phyloP scores from a whole-genome alignment of 257 asterid species.

The Salvia hispanica region DNA sequence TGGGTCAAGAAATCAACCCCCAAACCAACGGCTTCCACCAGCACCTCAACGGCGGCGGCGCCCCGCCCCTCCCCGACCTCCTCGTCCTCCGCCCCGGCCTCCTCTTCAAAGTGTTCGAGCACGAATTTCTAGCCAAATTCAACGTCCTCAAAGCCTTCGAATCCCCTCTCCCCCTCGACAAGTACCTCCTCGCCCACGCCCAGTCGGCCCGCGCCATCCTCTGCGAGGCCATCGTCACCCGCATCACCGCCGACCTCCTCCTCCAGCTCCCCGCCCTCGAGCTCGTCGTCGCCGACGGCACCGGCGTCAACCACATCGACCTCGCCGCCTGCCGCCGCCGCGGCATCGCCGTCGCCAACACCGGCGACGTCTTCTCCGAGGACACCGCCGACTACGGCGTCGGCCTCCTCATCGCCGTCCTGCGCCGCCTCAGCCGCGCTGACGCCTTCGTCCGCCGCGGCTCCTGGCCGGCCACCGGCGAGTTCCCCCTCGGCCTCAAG shows the following conservation, averaged over 20 bases:
- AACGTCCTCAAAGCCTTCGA: conserved; percentile 14
- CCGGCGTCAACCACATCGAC: conserved; percentile 25
- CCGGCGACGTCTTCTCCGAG: conserved; percentile 29
- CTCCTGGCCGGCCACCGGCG: conserved; percentile 7
- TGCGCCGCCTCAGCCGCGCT: conserved; percentile 7
- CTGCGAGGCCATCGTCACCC: conserved; percentile 23
- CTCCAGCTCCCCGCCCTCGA: conserved; percentile 13
- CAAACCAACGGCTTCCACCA: conserved; percentile 14
- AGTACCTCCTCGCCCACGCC: conserved; percentile 2
- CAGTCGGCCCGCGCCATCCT: conserved; percentile 22
- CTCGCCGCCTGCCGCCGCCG: conserved; percentile 18
- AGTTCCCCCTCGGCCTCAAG: background rate
- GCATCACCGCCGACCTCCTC: conserved; percentile 19
- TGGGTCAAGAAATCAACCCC: conserved; percentile 26
- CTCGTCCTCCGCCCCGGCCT: conserved; percentile 27
- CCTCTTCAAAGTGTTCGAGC: conserved; percentile 23
- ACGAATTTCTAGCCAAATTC: conserved; percentile 10
- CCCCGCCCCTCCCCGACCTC: conserved; percentile 23
- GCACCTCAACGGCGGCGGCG: background rate
- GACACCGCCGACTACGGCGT: conserved; percentile 30
- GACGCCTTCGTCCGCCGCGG: conserved; percentile 21
- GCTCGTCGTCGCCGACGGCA: conserved; percentile 25
- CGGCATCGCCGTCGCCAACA: conserved; percentile 24
- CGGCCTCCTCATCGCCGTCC: conserved; percentile 20
- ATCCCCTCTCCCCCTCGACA: background rate